These are phyloP conservation scores for Penicillium sp. DNA, from an alignment of 2,329 filamentous ascomycete species.

Conservation along the genomic window DNA sequence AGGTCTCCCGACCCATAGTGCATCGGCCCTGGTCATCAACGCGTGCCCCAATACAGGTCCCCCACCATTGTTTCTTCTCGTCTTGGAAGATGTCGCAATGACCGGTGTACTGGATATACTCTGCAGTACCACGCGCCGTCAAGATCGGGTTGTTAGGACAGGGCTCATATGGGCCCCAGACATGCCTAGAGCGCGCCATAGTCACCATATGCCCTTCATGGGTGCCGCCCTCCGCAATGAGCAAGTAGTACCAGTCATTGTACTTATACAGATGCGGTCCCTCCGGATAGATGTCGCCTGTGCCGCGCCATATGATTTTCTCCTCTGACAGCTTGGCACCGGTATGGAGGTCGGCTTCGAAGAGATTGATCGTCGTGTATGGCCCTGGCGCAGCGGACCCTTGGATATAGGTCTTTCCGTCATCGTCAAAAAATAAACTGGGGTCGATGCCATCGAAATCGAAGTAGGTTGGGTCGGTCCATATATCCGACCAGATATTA, in stretches of 20 bases:
- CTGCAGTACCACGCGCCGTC: constrained; percentile 35
- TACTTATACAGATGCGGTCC: constrained; percentile 53
- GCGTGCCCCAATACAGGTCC: constrained; percentile 18
- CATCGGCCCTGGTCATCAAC: constrained; percentile 18
- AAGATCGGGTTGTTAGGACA: constrained; percentile 48
- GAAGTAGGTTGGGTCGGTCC: neutral
- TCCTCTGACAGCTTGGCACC: neutral
- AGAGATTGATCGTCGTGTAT: neutral
- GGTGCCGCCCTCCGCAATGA: constrained; percentile 52
- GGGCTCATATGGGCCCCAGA: constrained; percentile 50
- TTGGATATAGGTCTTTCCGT: neutral
- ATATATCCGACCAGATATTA: neutral
- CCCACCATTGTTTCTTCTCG: constrained; percentile 20
- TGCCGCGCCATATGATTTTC: neutral
- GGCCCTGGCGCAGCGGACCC: neutral
- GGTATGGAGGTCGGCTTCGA: neutral
- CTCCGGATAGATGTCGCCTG: constrained; percentile 40
- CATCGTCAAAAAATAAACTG: neutral
- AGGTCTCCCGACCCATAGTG: constrained; percentile 35
- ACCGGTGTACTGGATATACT: constrained; percentile 23
- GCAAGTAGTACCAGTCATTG: constrained; percentile 51
- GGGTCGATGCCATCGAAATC: neutral
- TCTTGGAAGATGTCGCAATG: constrained; percentile 25
- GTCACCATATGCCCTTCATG: constrained; percentile 49
- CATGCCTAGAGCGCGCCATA: constrained; percentile 44